phyloP scores from a whole-genome alignment of 2,329 filamentous ascomycete species.

The Exophiala xenobiotica region DNA sequence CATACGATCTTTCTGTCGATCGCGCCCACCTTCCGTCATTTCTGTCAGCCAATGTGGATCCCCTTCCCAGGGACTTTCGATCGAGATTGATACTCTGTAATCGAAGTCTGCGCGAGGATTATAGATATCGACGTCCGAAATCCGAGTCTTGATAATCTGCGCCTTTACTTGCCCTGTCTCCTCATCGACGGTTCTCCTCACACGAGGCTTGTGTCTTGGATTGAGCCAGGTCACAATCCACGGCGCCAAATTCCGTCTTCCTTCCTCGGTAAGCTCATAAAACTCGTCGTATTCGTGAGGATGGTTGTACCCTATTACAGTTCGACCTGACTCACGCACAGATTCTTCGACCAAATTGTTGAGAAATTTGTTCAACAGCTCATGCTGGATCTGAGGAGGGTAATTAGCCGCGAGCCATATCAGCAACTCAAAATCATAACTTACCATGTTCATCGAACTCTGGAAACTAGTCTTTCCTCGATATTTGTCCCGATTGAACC shows the following conservation, averaged over 20 bases:
- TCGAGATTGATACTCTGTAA: constrained; percentile 88
- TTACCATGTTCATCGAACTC: constrained; percentile 86
- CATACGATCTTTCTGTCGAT: constrained; percentile 83
- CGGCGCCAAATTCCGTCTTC: constrained; percentile 62
- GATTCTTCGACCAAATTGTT: constrained; percentile 64
- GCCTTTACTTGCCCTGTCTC: constrained; percentile 68
- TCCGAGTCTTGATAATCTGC: constrained; percentile 88
- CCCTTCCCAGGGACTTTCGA: constrained; percentile 86
- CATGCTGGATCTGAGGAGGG: constrained; percentile 67
- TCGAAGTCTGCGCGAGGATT: constrained; percentile 77
- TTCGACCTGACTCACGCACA: constrained; percentile 45
- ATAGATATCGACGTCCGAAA: constrained; percentile 83
- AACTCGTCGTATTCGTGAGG: constrained; percentile 81
- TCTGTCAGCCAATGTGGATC: constrained; percentile 55
- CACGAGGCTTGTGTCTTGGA: constrained; percentile 58
- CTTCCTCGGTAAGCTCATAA: constrained; percentile 66
- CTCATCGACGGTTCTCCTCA: constrained; percentile 64
- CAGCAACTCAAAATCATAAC: constrained; percentile 33
- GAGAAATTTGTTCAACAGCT: constrained; percentile 77
- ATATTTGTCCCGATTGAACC: constrained; percentile 60
- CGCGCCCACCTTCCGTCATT: constrained; percentile 46
- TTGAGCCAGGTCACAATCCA: constrained; percentile 63
- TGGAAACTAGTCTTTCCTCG: constrained; percentile 64
- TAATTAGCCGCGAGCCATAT: constrained; percentile 19
- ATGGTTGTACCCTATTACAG: constrained; percentile 76